Base-by-base conservation (phyloP, 2,329 filamentous ascomycete genomes). In the Beauveria brongniartii region DNA sequence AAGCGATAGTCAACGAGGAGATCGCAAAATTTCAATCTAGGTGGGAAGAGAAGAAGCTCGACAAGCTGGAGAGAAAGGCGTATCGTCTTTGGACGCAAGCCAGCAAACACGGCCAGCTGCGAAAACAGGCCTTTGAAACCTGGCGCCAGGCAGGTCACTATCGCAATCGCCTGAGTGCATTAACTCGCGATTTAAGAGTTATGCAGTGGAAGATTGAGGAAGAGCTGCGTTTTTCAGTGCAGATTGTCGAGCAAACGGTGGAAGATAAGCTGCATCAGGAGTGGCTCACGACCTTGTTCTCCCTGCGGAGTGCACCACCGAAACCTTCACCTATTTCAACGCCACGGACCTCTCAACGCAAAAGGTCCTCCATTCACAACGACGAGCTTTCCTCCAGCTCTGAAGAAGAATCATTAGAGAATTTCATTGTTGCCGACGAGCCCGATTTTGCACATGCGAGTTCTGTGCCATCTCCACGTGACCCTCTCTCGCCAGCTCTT, bases 181-280 rank as follows among this genome's bases (percentile, higher is more conserved):
- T 85, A 18, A 78, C 78, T 10, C 67, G 76, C 1, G 79, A 84
- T 22, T 82, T 91, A 40, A 64, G 77, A 24, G 66, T 70, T 1
- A 74, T 80, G 18, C 69, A 77, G 34, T 91, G 86, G 82, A 70
- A 73, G 12, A 81, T 75, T 8, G 73, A 75, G 24, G 67, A 72
- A 1, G 78, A 85, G 16, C 69, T 94, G 16, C 73, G 77, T 28
- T 74, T 72, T 6, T 82, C 85, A 66, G 85, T 85, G 54, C 72
- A 74, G 12, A 80, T 75, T 41, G 74, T 96, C 59, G 85, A 93
- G 62, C 75, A 78, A 5, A 91, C 80, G 3, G 73, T 96, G 1
- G 80, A 83, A 41, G 81, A 88, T 59, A 81, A 82, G 54, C 76
- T 87, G 67, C 72, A 82, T 44, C 70, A 79, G 9, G 67, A 69